phyloP scores from a whole-genome alignment of 192 early-diverging fungal species.

The Mortierella alpina region DNA sequence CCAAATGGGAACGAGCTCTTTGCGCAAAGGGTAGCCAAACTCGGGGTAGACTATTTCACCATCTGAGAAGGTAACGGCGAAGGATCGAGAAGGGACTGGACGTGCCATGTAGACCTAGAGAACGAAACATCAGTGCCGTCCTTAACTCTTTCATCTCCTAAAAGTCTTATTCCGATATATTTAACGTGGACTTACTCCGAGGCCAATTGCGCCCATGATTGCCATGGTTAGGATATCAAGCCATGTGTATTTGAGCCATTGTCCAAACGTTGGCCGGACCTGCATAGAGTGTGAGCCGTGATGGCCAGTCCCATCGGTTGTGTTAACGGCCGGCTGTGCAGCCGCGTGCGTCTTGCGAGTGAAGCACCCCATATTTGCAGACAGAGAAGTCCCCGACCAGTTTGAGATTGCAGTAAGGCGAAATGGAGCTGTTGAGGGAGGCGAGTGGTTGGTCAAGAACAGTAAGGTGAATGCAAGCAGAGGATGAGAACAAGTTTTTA shows the following conservation, averaged over 20 bases:
- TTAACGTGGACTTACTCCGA: constrained; percentile 7
- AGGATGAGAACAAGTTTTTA: constrained; percentile 7
- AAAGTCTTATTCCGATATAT: background rate
- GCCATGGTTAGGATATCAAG: constrained; percentile 11
- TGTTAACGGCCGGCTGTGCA: constrained; percentile 5
- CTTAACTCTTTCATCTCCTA: background rate
- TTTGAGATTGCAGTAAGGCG: constrained; percentile 5
- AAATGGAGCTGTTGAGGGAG: constrained; percentile 5
- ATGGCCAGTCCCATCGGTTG: background rate
- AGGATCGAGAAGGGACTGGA: constrained; percentile 8
- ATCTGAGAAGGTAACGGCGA: constrained; percentile 10
- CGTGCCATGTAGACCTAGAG: constrained; percentile 2
- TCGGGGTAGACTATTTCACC: constrained; percentile 12
- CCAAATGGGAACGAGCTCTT: constrained; percentile 14
- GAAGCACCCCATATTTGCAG: constrained; percentile 3
- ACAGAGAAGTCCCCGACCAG: constrained; percentile 2
- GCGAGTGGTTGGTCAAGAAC: background rate
- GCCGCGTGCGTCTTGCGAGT: constrained; percentile 1
- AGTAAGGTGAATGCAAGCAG: constrained; percentile 2
- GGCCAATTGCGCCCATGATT: background rate
- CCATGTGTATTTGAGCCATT: constrained; percentile 8
- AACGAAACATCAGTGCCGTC: background rate
- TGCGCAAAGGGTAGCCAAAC: constrained; percentile 10
- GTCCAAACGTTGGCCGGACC: constrained; percentile 9
- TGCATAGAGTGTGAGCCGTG: constrained; percentile 2